phyloP scores from a whole-genome alignment of 1,284 basidiomycete species.

The Cystobasidium pallidum region DNA sequence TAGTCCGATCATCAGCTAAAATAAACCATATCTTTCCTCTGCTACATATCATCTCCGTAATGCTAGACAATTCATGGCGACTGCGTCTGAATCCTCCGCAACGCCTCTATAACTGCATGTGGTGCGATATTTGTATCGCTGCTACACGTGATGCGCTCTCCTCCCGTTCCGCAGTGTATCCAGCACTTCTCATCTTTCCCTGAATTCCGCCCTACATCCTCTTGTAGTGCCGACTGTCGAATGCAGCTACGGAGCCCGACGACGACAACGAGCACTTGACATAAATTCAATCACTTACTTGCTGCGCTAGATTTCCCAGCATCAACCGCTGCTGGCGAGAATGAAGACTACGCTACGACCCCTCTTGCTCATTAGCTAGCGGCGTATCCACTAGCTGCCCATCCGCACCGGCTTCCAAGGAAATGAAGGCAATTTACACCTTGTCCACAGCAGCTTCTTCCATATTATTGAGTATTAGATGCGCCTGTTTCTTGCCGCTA shows the following conservation, averaged over 20 bases:
- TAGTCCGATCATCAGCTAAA: too few species aligned
- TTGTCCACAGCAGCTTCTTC: slow-evolving; percentile 15
- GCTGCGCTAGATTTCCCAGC: slow-evolving; percentile 56
- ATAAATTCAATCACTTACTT: slow-evolving; percentile 66
- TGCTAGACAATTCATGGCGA: background rate
- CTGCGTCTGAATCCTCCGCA: slow-evolving; percentile 17
- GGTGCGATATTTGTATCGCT: slow-evolving; percentile 94
- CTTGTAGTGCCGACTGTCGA: slow-evolving; percentile 93
- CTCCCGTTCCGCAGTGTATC: slow-evolving; percentile 49
- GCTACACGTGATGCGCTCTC: slow-evolving; percentile 85
- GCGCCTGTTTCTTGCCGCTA: slow-evolving; percentile 50
- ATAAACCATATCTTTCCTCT: too few species aligned
- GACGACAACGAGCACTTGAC: slow-evolving; percentile 88
- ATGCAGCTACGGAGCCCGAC: slow-evolving; percentile 97
- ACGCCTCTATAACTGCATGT: slow-evolving; percentile 69
- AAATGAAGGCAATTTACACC: too few species aligned
- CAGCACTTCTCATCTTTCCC: slow-evolving; percentile 17
- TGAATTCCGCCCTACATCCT: slow-evolving; percentile 67
- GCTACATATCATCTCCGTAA: too few species aligned
- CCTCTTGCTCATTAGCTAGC: too few species aligned
- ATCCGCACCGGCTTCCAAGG: too few species aligned
- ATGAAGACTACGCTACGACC: too few species aligned
- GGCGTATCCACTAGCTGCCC: too few species aligned
- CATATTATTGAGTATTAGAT: slow-evolving; percentile 46
- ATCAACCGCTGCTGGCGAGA: slow-evolving; percentile 70